Evolutionary conservation across 1,284 basidiomycete genomes (phyloP), one percentile per base, ranked within the genome.

Genomic region (Puccinia triticina): DNA sequence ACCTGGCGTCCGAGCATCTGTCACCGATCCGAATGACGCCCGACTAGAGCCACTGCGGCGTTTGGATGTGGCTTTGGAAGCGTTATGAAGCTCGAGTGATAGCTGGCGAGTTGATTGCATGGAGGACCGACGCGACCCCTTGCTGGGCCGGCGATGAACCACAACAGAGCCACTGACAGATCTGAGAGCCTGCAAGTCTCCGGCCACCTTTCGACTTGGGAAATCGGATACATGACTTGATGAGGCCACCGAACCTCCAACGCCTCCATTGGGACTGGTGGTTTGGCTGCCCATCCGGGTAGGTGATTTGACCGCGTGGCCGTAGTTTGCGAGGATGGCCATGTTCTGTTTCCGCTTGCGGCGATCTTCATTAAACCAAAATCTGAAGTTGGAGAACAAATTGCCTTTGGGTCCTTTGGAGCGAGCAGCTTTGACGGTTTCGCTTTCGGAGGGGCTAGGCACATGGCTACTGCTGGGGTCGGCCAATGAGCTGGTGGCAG

Each of bases 201-300:
- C 67, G 23, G 48, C 34, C 53, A 71, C 34, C n/a, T 48, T 71
- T 61, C 78, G 55, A 43, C 23, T 53, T 88, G 95, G 86, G 92
- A 94, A 82, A 23, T 73, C 50, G 11, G 67, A 32, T 53, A 14
- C 64, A 37, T 26, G 66, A 90, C 94, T 74, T 90, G 91, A 0
- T 93, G 93, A 10, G 93, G 93, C 3, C 90, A 95, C 95, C 83
- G 93, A 93, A 86, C 93, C 95, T 85, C 86, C 95, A 83, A 53
- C 40, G 2, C 55, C 55, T 29, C 50, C 64, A 21, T 67, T 69
- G 26, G 37, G 64, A 32, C 66, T 80, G 23, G 18, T 53, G 23
- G 26, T 69, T 34, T 61, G 55, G 43, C 55, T 40, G 14, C 32
- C 37, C 23, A 59, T 72, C 12, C 77, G 37, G 14, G 69, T 73